Evolutionary conservation across 352 stramenopile genomes (phyloP).

Genomic region (Globisporangium perplexum): DNA sequence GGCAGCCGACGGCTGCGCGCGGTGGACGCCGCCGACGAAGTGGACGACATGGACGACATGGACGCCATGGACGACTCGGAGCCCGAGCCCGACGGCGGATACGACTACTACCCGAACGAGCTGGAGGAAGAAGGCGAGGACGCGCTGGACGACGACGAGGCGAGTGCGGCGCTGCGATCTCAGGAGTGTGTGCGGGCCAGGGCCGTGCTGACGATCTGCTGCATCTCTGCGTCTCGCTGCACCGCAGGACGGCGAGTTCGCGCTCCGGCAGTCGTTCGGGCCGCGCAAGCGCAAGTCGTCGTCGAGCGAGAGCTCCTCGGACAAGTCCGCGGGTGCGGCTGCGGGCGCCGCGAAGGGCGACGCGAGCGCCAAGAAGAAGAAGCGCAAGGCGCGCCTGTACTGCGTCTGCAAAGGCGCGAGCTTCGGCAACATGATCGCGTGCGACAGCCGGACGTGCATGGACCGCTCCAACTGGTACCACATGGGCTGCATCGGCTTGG

Average conservation of each 20-base stretch:
- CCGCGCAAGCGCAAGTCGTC: constrained; percentile 17
- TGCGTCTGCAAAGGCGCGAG: constrained; percentile 71
- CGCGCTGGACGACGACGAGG: constrained; percentile 16
- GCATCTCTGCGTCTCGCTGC: no score
- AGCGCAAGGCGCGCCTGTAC: constrained; percentile 64
- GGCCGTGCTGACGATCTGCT: no score
- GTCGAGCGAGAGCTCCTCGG: constrained; percentile 5
- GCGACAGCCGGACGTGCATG: constrained; percentile 71
- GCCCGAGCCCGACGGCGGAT: constrained; percentile 4
- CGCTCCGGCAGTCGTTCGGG: background rate
- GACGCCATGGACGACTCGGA: background rate
- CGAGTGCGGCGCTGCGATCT: no score
- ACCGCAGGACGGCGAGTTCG: background rate
- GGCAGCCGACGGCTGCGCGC: no score
- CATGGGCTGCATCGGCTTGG: constrained; percentile 64
- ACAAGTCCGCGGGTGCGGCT: background rate
- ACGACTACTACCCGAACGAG: constrained; percentile 13
- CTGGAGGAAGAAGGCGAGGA: constrained; percentile 17
- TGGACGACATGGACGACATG: background rate
- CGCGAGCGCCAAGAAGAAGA: constrained; percentile 29
- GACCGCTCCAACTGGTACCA: constrained; percentile 85
- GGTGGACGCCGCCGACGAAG: background rate
- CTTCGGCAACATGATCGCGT: constrained; percentile 82
- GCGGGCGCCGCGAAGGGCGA: constrained; percentile 5
- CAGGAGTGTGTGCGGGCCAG: no score